Base-by-base conservation (phyloP, 2,329 filamentous ascomycete genomes). In the Ceratocystis huliohia region DNA sequence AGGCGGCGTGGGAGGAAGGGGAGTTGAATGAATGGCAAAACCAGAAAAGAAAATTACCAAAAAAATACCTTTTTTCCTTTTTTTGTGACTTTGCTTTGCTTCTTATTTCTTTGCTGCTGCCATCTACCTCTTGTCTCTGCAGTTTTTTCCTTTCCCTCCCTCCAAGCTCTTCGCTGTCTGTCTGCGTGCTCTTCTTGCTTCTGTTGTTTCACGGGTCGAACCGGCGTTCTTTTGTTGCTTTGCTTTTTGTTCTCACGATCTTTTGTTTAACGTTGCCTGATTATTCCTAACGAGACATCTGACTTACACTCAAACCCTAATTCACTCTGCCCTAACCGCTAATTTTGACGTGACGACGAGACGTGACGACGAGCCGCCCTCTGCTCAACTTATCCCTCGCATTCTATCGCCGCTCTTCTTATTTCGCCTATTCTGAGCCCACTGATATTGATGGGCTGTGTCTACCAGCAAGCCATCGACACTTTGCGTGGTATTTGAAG, bases 161-260 rank as follows among this genome's bases (percentile, higher is more conserved):
- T 28, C 13, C 37, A 41, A 41, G 37, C 37, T 41, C 3, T 41
- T 5, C 1, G 5, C 22, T 22, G 20, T 17, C 22, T 22, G 20
- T 17, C 22, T 53, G 48, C 8, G 25, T 13, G 8, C 15, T 53
- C 48, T 3, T 28, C 15, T 53, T n/a, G 48, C 17, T 22, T 28
- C 20, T 53, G 10, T 6, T 50, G 15, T 33, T 37, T 45, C 63
- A 25, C 45, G 37, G 37, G 37, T 41, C 37, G 37, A 41, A 15
- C 37, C 37, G 37, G 13, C 37, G 37, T 41, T 41, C 10, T 41
- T 41, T 46, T 64, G 61, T 63, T 63, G 25, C 69, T 41, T 68
- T 70, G 50, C 68, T 53, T 46, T 5, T 13, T 63, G 8, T 17
- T 28, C 41, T 45, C 41, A 45, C 13, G 61, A 22, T 41, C 28